Base-by-base conservation (phyloP, 2,329 filamentous ascomycete genomes). In the Colletotrichum camelliae region DNA sequence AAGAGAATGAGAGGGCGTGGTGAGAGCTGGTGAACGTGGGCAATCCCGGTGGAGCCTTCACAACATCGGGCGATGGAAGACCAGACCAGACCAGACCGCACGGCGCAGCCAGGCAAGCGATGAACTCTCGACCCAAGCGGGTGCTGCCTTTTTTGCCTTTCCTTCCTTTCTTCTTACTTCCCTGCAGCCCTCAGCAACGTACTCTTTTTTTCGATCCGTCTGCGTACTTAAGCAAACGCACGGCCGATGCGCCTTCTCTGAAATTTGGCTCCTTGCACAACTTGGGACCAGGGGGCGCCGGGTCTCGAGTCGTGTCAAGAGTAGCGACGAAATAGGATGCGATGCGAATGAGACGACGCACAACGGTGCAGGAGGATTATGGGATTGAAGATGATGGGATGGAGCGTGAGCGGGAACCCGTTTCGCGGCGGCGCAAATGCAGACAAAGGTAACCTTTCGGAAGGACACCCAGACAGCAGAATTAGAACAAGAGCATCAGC, bases 201-300 rank as follows among this genome's bases (percentile, higher is more conserved):
- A 52, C 43, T 24, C 48, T 48, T 27, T 55, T 58, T 16, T 35
- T 29, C 21, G 62, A 60, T 31, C 62, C 33, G 72, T 64, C 29
- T 48, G 67, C 35, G 67, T 64, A 48, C 70, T 65, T 52, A 37
- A 60, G 70, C 73, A 75, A 70, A 43, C 64, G 73, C 70, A 75
- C 73, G 70, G 73, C 48, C 37, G 52, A 52, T 69, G 73, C 43
- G 73, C 70, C 61, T 9, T 62, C 15, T 24, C n/a, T 64, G 69
- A n/a, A 61, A 27, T 62, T 52, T 68, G 31, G 72, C 21, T 73
- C 43, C 64, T 37, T 73, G 73, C 62, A 68, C 70, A 48, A 75
- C 55, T 64, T 64, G 64, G 70, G 58, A 69, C 73, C 57, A 68
- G 68, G 68, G 68, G 29, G 43, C n/a, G 12, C n/a, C 43, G 65